Base-by-base conservation (phyloP, 2,329 filamentous ascomycete genomes). In the Cryoendolithus antarcticus region DNA sequence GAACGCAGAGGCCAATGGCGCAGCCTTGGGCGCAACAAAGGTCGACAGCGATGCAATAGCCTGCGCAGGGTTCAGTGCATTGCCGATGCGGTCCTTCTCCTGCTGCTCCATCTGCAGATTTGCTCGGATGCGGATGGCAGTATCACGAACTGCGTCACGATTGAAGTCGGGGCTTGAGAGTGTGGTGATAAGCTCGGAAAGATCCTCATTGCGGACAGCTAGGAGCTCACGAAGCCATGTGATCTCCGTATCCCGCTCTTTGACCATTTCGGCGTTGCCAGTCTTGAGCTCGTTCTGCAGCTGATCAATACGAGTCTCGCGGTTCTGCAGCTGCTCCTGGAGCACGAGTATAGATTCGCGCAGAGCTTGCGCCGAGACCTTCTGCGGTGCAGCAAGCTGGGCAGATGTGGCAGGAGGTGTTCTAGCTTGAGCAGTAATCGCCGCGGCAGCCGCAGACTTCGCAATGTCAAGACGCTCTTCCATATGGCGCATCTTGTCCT, bases 91-190 rank as follows among this genome's bases (percentile, higher is more conserved):
- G 60, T 96, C 89, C 38, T 86, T 84, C 62, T 95, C 88, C 58
- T 94, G 86, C 57, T 93, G 84, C 61, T 98, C 89, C 91, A 98
- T 98, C 58, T 96, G 86, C 29, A 98, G 70, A 54, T 94, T 95
- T 9, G 91, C 85, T 58, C 86, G 85, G 44, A 98, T 77, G 38
- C 91, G 81, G 51, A 96, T 96, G 29, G 86, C 84, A 5, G 88
- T 86, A 57, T 96, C 88, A 52, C 83, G 84, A 47, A 95, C 82
- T 4, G 75, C 72, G 45, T 86, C 77, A 41, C 77, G 75, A 59
- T 96, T 80, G 57, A 84, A 91, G 12, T 49, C 51, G 4, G 86
- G 80, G 45, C 78, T 71, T 2, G 80, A 80, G 21, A 96, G 70
- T 5, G 82, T 79, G 37, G 72, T 72, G 56, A 96, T 89, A 44